Percentiles rank a stretch among this genome's conserved stretches.
phyloP scores from a whole-genome alignment of 208 protist species.

The Trypanosoma congolense region DNA sequence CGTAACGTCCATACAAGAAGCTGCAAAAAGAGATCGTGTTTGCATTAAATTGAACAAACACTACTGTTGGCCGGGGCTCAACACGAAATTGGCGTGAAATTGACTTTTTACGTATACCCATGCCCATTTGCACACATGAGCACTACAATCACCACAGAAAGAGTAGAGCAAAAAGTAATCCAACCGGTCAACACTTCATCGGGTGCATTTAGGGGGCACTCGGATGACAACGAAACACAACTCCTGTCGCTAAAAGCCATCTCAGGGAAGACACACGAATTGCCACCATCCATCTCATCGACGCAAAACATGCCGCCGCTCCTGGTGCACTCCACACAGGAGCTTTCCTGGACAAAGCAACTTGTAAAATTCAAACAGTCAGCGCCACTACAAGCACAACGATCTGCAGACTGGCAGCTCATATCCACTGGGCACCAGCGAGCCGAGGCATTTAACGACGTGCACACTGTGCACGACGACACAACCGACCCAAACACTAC shows the following conservation, averaged over 20 bases:
- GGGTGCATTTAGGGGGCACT: conserved; percentile 11
- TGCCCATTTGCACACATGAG: conserved; percentile 5
- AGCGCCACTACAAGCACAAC: conserved; percentile 31
- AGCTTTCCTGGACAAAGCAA: conserved; percentile 38
- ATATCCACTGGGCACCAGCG: conserved; percentile 50
- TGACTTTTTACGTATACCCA: background rate
- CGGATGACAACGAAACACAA: conserved; percentile 10
- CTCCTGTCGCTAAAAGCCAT: background rate
- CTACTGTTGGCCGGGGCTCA: background rate
- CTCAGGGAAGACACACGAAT: conserved; percentile 32
- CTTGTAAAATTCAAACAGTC: conserved; percentile 30
- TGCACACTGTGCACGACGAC: conserved; percentile 41
- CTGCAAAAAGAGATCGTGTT: too few species aligned
- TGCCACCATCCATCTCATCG: background rate
- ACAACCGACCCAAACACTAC: conserved; percentile 8
- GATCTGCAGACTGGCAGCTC: conserved; percentile 29
- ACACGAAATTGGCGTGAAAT: too few species aligned
- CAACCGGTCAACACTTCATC: conserved; percentile 14
- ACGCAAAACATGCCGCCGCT: conserved; percentile 40
- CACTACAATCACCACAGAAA: conserved; percentile 7
- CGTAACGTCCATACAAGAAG: too few species aligned
- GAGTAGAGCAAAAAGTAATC: conserved; percentile 4
- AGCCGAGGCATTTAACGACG: conserved; percentile 23
- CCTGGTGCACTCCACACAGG: conserved; percentile 32
- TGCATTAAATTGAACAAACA: too few species aligned